phyloP scores from a whole-genome alignment of 1,139 yeast genomes.

The Suhomyces anneliseae region DNA sequence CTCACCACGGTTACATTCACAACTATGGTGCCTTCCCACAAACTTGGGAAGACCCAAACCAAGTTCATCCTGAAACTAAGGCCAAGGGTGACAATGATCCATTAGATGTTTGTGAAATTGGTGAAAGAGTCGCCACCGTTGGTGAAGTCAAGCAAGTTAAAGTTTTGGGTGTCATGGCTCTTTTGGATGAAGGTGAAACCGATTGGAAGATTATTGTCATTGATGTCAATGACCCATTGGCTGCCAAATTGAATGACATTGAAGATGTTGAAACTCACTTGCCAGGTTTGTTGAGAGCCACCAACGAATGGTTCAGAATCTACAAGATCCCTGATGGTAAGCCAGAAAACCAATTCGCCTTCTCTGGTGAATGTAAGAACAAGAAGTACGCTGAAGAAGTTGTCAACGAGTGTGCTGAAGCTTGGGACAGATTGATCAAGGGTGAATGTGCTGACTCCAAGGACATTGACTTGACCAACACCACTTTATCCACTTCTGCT shows the following conservation, averaged over 20 bases:
- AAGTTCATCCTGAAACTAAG: constrained; percentile 30
- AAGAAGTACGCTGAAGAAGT: constrained; percentile 69
- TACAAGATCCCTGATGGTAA: constrained; percentile 95
- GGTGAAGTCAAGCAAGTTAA: constrained; percentile 84
- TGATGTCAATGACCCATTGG: constrained; percentile 78
- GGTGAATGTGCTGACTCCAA: constrained; percentile 49
- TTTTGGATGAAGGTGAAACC: constrained; percentile 95
- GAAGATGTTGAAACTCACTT: constrained; percentile 78
- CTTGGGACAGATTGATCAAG: constrained; percentile 70
- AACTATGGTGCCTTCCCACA: constrained; percentile 99
- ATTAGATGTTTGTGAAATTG: constrained; percentile 93
- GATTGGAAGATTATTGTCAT: constrained; percentile 96
- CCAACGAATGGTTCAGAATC: constrained; percentile 91
- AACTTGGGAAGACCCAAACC: constrained; percentile 85
- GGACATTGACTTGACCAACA: constrained; percentile 56
- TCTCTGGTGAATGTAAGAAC: constrained; percentile 75
- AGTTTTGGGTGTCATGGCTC: constrained; percentile 88
- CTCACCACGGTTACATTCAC: constrained; percentile 94
- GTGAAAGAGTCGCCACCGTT: constrained; percentile 63
- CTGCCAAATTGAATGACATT: constrained; percentile 70
- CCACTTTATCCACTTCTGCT: constrained; percentile 64
- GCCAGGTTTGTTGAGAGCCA: constrained; percentile 84
- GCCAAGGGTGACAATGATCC: constrained; percentile 95
- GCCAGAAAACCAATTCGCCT: constrained; percentile 83
- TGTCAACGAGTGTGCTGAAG: constrained; percentile 71